Base-by-base conservation (phyloP, 2,329 filamentous ascomycete genomes). In the Cytospora piceicola region DNA sequence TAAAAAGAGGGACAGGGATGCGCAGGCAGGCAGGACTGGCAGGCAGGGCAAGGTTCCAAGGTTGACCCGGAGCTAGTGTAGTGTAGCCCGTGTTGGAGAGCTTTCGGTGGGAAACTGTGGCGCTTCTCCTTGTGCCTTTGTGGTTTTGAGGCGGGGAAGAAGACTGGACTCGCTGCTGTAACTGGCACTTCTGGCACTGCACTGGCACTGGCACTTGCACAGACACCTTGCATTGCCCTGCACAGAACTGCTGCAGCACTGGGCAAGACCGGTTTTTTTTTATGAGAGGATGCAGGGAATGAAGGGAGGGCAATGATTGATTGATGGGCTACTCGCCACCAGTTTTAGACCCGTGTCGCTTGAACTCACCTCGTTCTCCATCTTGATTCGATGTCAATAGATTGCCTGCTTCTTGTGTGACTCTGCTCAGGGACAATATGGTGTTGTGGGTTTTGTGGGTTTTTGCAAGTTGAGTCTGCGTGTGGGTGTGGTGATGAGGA, bases 281-380 rank as follows among this genome's bases (percentile, higher is more conserved):
- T 36, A 15, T 34, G 56, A 27, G 12, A 42, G 39, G 36, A 27
- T 39, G 46, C 24, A 27, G 62, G 30, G 27, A 20, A 51, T 51
- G 36, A 32, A 24, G 52, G 51, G 60, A 54, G 7, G 36, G n/a
- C n/a, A n/a, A n/a, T n/a, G 22, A 56, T 12, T n/a, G 29, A 32
- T n/a, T 36, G 34, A 36, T 36, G 34, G 24, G 27, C 20, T 29
- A 30, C 24, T 55, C 22, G 36, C 36, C 30, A 39, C 59, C 4
- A 55, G 32, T n/a, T n/a, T 29, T 20, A 20, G 61, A 52, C 14
- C 27, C 49, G n/a, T 58, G 36, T 55, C 22, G 22, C 11, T 46
- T 39, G 36, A 42, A 64, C 67, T 49, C 42, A 68, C 67, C 64
- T 68, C 64, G 52, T 32, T 61, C 59, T 34, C 63, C 66, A 67